Evolutionary conservation across 148 eudicot species (phyloP).

Genomic region (Chenopodium berlandieri): DNA sequence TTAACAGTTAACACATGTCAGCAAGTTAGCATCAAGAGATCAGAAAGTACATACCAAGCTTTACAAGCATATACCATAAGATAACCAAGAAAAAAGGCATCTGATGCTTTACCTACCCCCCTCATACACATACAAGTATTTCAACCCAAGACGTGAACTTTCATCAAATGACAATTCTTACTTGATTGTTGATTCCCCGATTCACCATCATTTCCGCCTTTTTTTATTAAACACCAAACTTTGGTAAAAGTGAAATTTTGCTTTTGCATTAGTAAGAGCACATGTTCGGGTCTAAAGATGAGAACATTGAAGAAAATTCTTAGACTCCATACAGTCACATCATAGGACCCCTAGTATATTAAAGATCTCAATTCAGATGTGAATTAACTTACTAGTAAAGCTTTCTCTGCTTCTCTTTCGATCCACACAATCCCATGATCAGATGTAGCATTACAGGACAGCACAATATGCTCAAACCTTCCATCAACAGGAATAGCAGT

Average conservation of each 20-base stretch:
- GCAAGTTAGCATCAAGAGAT: neutral
- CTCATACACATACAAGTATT: neutral
- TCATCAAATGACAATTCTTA: neutral
- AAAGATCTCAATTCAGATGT: neutral
- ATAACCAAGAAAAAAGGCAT: neutral
- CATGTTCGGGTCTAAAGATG: neutral
- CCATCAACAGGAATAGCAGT: constrained; percentile 92
- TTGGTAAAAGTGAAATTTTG: neutral
- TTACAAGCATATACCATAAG: neutral
- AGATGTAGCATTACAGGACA: constrained; percentile 80
- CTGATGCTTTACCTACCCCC: neutral
- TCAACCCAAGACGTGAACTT: neutral
- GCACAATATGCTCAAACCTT: constrained; percentile 92
- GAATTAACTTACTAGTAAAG: constrained; percentile 40
- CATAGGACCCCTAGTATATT: neutral
- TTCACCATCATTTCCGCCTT: neutral
- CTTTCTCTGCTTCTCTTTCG: constrained; percentile 73
- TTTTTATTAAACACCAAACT: neutral
- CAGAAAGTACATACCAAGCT: neutral
- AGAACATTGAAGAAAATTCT: neutral
- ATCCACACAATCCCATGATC: constrained; percentile 95
- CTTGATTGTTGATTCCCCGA: neutral
- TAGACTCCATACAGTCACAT: neutral
- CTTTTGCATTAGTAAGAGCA: neutral
- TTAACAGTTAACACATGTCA: neutral